Percentiles rank a stretch among this genome's conserved stretches.
phyloP scores from a whole-genome alignment of 768 basidiomycete genomes.

The Mycena kentingensis region DNA sequence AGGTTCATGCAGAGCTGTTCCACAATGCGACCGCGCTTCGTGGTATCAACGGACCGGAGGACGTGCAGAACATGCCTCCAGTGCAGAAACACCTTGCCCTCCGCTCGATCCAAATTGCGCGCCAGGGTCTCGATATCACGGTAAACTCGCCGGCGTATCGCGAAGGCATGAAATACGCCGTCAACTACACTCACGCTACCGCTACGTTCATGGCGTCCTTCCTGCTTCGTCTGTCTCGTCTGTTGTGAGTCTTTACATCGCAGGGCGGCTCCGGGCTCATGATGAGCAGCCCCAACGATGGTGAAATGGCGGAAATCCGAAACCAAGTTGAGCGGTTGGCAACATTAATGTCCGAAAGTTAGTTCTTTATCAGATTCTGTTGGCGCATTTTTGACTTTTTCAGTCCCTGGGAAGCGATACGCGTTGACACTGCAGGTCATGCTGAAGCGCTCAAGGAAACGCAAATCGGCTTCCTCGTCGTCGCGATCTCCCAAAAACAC shows the following conservation, averaged over 20 bases:
- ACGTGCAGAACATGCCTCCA: conserved; percentile 80
- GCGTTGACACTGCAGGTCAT: conserved; percentile 88
- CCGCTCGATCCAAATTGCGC: conserved; percentile 81
- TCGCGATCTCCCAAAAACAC: conserved; percentile 63
- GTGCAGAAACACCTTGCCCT: conserved; percentile 80
- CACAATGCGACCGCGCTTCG: conserved; percentile 82
- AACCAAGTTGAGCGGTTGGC: conserved; percentile 78
- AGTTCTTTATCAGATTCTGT: conserved; percentile 26
- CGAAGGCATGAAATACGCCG: conserved; percentile 91
- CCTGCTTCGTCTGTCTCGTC: conserved; percentile 78
- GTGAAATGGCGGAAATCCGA: conserved; percentile 73
- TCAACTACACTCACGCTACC: conserved; percentile 90
- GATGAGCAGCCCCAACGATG: conserved; percentile 70
- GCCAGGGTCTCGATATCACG: conserved; percentile 80
- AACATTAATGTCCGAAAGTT: conserved; percentile 76
- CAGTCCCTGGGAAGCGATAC: conserved; percentile 92
- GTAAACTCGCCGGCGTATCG: conserved; percentile 82
- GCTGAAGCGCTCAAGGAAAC: conserved; percentile 74
- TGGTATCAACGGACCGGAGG: conserved; percentile 83
- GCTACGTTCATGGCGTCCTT: conserved; percentile 94
- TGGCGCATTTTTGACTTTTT: not conserved
- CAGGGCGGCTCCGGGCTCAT: not conserved
- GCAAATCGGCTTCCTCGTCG: conserved; percentile 50
- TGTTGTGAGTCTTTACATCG: conserved; percentile 63
- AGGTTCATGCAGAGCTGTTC: conserved; percentile 82